phyloP scores from a whole-genome alignment of 495 filamentous ascomycete species.

The Echria macrotheca region DNA sequence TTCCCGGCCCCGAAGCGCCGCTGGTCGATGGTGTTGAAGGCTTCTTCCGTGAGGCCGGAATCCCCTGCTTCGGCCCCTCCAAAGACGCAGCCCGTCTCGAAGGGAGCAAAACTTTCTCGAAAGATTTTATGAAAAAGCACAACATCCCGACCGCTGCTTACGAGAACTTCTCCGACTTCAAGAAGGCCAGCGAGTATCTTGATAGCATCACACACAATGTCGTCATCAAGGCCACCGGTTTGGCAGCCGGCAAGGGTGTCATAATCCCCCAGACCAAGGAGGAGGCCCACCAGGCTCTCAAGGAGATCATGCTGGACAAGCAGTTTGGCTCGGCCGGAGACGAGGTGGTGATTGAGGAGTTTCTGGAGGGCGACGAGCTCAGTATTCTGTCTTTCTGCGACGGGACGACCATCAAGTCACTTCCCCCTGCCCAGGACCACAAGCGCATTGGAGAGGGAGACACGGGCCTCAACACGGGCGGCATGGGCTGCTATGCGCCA shows the following conservation, averaged over 20 bases:
- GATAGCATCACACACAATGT: conserved; percentile 68
- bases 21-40: conserved; percentile 87
- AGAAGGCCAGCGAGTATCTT: conserved; percentile 68
- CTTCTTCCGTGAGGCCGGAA: conserved; percentile 72
- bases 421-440: conserved; percentile 95
- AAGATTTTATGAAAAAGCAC: conserved; percentile 95
- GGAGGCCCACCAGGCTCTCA: conserved; percentile 75
- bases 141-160: conserved; percentile 87
- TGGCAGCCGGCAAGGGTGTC: conserved; percentile 90
- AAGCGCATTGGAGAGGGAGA: conserved; percentile 92
- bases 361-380: conserved; percentile 83
- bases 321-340: conserved; percentile 84
- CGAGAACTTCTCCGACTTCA: conserved; percentile 80
- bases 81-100: conserved; percentile 86
- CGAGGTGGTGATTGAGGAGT: conserved; percentile 96
- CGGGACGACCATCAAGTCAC: conserved; percentile 73
- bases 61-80: conserved; percentile 82
- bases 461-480: conserved; percentile 88
- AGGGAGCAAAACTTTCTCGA: conserved; percentile 92
- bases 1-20: conserved; percentile 89
- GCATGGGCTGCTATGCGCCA: conserved; percentile 96
- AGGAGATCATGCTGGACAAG: conserved; percentile 83
- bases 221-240: conserved; percentile 82
- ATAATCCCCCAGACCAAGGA: conserved; percentile 74
- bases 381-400: conserved; percentile 89